Evolutionary conservation across 2,329 filamentous ascomycete species (phyloP).

Genomic region (Cladophialophora psammophila): DNA sequence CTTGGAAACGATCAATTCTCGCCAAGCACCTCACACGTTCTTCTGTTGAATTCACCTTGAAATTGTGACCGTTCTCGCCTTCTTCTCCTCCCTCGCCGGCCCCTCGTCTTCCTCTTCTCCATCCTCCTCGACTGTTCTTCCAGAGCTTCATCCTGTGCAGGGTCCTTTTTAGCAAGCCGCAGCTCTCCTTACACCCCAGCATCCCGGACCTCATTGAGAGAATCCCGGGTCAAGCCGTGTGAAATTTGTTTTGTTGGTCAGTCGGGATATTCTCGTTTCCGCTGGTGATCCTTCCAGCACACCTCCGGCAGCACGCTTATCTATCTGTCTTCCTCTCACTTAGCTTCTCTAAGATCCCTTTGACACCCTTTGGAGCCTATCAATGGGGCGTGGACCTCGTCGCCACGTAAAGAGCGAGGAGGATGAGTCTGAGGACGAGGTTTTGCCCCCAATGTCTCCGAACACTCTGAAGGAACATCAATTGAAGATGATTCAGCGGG

Average conservation of each 20-base stretch:
- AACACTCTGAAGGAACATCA: not conserved
- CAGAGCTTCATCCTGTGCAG: not conserved
- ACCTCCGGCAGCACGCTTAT: not conserved
- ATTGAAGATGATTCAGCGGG: not conserved
- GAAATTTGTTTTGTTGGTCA: conserved; percentile 1
- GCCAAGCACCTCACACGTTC: conserved; percentile 12
- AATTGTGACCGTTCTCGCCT: not conserved
- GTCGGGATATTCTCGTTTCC: conserved; percentile 11
- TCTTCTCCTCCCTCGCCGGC: not conserved
- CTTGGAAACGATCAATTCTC: not conserved
- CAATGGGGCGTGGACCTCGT: not conserved
- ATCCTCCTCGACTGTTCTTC: not conserved
- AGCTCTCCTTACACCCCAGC: not conserved
- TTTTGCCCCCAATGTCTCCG: not conserved
- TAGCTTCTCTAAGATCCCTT: not conserved
- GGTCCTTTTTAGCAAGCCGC: not conserved
- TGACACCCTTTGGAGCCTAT: not conserved
- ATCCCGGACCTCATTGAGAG: not conserved
- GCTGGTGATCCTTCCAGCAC: conserved; percentile 49
- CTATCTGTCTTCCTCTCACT: not conserved
- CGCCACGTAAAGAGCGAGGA: not conserved
- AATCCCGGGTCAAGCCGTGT: not conserved
- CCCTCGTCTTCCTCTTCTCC: not conserved
- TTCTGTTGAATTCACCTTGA: conserved; percentile 1
- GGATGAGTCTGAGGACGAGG: not conserved